Evolutionary conservation across 2,329 filamentous ascomycete genomes (phyloP).

Genomic region (Rhynchosporium graminicola): DNA sequence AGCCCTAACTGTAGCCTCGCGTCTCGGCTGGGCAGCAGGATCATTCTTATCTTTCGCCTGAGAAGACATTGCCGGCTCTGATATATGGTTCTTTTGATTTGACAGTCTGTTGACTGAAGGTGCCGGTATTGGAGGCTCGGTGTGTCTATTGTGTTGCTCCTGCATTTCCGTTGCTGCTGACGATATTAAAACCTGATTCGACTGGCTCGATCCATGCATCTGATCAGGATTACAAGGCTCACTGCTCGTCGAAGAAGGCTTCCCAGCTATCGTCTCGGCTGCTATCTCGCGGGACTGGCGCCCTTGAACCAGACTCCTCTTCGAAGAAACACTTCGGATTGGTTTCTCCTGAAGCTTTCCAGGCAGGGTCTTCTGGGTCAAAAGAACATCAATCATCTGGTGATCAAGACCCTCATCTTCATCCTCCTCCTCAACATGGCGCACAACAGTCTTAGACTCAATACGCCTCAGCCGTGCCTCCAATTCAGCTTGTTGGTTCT

Average conservation of each 20-base stretch:
- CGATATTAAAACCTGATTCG: background rate
- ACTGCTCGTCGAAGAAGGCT: background rate
- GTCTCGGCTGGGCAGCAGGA: background rate
- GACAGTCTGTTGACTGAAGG: background rate
- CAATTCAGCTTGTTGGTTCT: constrained; percentile 27
- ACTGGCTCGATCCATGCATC: background rate
- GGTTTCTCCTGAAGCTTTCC: background rate
- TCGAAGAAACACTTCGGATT: background rate
- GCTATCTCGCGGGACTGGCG: background rate
- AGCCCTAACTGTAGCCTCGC: background rate
- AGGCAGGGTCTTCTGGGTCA: constrained; percentile 23
- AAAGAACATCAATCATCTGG: constrained; percentile 28
- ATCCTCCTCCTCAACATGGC: constrained; percentile 20
- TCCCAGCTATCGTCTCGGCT: background rate
- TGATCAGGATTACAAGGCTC: background rate
- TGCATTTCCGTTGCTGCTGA: background rate
- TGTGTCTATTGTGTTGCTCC: background rate
- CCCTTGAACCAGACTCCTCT: background rate
- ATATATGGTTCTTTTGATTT: background rate
- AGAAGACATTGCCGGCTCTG: background rate
- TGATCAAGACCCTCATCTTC: constrained; percentile 28
- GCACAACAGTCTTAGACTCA: background rate
- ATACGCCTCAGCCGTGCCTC: constrained; percentile 25
- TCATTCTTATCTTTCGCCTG: too few relatives aligned
- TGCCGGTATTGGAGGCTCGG: background rate